Evolutionary conservation across 2,329 filamentous ascomycete genomes (phyloP), one percentile per base, ranked within the genome.

Genomic region (Colletotrichum chlorophyti): DNA sequence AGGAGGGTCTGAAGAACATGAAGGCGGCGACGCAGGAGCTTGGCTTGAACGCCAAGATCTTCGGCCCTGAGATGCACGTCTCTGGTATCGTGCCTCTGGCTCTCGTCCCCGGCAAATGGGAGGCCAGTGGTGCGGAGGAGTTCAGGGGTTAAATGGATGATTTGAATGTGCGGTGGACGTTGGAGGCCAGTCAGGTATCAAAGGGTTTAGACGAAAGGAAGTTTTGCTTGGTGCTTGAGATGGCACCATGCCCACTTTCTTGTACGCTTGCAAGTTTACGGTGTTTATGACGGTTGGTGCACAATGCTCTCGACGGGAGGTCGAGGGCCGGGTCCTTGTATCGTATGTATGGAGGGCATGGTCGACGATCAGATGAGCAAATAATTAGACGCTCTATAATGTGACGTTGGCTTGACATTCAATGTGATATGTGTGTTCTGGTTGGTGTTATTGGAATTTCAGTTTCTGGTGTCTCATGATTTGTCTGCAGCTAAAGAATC

Each of bases 1-100:
- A 99, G 81, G 95, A 99, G 81, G 95, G 95, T 81, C 89, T 99
- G 66, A 97, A 97, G 89, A 99, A 98, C 87, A 97, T 99, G 87
- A 98, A 98, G 87, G 86, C 88, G 46, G 94, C 96, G 61, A 95
- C 93, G 61, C 87, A 94, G 75, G 95, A 99, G 83, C 87, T 99
- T 60, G 91, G 91, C 68, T 86, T 99, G 65, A 76, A 83, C 65
- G 82, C 83, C 72, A 84, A 85, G 77, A 83, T 86, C 70, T 87
- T 86, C 64, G 84, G 84, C 52, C 84, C 84, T 41, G 87, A 97
- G 80, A 97, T 98, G 91, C 93, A 98, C 80, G 94, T 99, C 70
- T 94, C 90, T 49, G 95, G 95, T 75, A 98, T 98, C 72, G 94
- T 99, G 65, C 94, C 95, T 54, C 81, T 98, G 74, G 95, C 94